Evolutionary conservation across 2,329 filamentous ascomycete species (phyloP), one percentile per base, ranked within the genome.

Genomic region (Hymenoscyphus scutula): DNA sequence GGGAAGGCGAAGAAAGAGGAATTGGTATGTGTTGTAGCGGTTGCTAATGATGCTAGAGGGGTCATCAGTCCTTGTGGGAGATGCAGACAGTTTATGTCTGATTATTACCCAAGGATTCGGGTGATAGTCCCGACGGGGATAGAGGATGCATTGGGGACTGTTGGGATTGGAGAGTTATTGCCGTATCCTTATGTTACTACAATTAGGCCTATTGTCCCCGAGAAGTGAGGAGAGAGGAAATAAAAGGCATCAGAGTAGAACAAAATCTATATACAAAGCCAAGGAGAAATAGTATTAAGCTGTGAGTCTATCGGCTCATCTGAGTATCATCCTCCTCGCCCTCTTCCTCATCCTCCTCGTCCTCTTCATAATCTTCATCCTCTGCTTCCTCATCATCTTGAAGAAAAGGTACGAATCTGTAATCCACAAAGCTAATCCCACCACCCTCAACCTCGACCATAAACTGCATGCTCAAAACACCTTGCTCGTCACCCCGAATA

Each of bases 401-500:
- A 60, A 87, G 79, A 62, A 88, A 88, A 17, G 91, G 91, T 62
- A 96, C 88, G 73, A 95, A 91, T 23, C 89, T 82, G 75, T 94
- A 96, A 75, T 95, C 90, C 27, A 95, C 81, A 76, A 94, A 96
- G 69, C 87, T 90, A 45, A 87, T 80, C 27, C 81, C 81, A 5
- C 84, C 83, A 6, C 84, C 84, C 65, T 95, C 91, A 51, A 93
- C 82, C 73, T 97, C 92, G 17, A 99, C 89, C 89, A 99, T 95
- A 72, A 98, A 97, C 73, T 99, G 95, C 74, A 98, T 78, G 76
- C 91, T 97, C 67, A 99, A 76, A 32, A 99, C 94, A 0, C 95
- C 94, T 74, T 97, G 91, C 1, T 84, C 82, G 76, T 99, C 95
- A 0, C 92, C 89, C 17, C 95, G 83, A 65, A 99, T 83, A 73